Evolutionary conservation across 495 filamentous ascomycete species (phyloP).

Genomic region (Bacidia rubella): DNA sequence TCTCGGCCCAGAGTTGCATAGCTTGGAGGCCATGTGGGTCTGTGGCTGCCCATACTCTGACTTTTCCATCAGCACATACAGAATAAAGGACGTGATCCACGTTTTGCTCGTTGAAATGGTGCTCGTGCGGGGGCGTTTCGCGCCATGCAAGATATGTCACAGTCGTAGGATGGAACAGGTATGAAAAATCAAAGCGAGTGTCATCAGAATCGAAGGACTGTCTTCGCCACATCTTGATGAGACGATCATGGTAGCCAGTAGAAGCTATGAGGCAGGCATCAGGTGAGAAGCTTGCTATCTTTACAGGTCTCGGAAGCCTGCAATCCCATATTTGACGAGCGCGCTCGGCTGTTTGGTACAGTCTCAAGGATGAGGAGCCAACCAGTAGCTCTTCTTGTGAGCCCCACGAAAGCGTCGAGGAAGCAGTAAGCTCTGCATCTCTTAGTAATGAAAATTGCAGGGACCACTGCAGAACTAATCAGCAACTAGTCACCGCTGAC

Average conservation of each 20-base stretch:
- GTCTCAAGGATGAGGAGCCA: slow-evolving; percentile 53
- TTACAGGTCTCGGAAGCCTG: slow-evolving; percentile 54
- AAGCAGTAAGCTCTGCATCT: slow-evolving; percentile 30
- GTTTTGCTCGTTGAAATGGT: slow-evolving; percentile 34
- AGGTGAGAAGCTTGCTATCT: slow-evolving; percentile 69
- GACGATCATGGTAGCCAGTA: slow-evolving; percentile 61
- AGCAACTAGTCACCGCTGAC: neutral
- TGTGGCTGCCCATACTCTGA: slow-evolving; percentile 72
- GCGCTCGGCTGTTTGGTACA: slow-evolving; percentile 33
- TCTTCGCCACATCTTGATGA: slow-evolving; percentile 88
- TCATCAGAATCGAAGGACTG: slow-evolving; percentile 73
- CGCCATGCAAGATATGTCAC: slow-evolving; percentile 83
- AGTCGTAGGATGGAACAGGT: slow-evolving; percentile 68
- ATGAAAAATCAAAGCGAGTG: slow-evolving; percentile 78
- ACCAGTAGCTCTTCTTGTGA: slow-evolving; percentile 67
- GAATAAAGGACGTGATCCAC: slow-evolving; percentile 90
- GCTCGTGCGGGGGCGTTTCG: slow-evolving; percentile 52
- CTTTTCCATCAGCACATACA: slow-evolving; percentile 66
- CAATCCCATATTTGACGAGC: slow-evolving; percentile 55
- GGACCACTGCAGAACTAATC: slow-evolving; percentile 34
- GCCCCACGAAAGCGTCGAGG: slow-evolving; percentile 74
- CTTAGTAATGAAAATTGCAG: slow-evolving; percentile 33
- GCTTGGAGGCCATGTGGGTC: slow-evolving; percentile 60
- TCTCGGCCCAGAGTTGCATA: slow-evolving; percentile 66
- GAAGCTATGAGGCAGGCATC: slow-evolving; percentile 78